Conservation (phyloP, 768 basidiomycete species). For the Podaxis rugospora region DNA sequence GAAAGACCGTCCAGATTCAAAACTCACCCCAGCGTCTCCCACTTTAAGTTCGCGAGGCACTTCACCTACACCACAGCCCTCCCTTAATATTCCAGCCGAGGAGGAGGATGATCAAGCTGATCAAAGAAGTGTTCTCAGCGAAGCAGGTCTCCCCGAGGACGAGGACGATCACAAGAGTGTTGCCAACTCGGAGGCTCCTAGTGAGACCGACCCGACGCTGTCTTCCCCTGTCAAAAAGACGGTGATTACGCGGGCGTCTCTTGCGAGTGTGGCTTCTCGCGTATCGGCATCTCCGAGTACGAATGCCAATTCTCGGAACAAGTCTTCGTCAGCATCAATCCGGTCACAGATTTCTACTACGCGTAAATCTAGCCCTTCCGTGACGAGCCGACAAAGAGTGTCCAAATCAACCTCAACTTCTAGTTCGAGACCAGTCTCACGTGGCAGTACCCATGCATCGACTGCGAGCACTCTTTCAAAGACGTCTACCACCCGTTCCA, state of each 20-base stretch:
- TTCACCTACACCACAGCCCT: conserved; percentile 13
- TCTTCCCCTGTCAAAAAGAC: conserved; percentile 22
- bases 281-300: conserved; percentile 6
- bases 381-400: conserved; percentile 9
- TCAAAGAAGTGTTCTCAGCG: conserved; percentile 1
- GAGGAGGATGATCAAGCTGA: conserved; percentile 15
- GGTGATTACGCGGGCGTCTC: conserved; percentile 24
- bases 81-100: conserved; percentile 4
- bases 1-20: conserved; percentile 64
- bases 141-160: neutral
- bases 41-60: conserved; percentile 12
- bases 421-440: conserved; percentile 21
- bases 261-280: conserved; percentile 21
- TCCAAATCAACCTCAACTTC: conserved; percentile 7
- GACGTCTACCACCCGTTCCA: conserved; percentile 5
- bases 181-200: conserved; percentile 13
- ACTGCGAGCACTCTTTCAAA: conserved; percentile 8
- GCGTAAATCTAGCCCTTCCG: conserved; percentile 18
- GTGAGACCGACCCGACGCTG: conserved; percentile 1
- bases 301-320: conserved; percentile 17
- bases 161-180: conserved; percentile 13
- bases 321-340: conserved; percentile 30
- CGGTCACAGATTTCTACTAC: conserved; percentile 29
- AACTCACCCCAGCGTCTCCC: conserved; percentile 48
- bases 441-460: conserved; percentile 21